Base-by-base conservation (phyloP, 2,329 filamentous ascomycete species). In the Colletotrichum abscissum region DNA sequence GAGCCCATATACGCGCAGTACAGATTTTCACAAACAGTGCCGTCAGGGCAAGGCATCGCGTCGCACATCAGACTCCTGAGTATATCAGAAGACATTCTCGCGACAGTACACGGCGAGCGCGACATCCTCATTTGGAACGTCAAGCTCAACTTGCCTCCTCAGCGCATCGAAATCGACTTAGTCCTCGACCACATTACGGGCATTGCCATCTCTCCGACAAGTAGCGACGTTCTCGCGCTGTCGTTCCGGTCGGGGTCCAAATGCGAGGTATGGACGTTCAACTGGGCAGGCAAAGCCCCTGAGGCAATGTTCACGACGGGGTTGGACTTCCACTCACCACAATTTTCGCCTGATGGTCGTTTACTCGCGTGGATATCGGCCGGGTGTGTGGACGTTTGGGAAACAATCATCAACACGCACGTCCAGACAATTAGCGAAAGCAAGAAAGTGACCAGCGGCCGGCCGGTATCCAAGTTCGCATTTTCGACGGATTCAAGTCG, bases 281-380 rank as follows among this genome's bases (percentile, higher is more conserved):
- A 73, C 49, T 71, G 56, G 71, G 28, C 12, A 8, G 52, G 14
- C 28, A 33, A 19, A 30, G 62, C 49, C 1, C 49, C 30, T 12
- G 71, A 73, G 30, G 67, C 46, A 7, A 16, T n/a, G 22, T n/a
- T 49, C 11, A 30, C 38, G 33, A 38, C 67, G 30, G 71, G 71
- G 2, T 5, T 11, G 14, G 56, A 70, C 14, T 56, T 65, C 14
- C 67, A 73, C 28, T 56, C 67, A 7, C 26, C 64, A 6, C 71
- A 66, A 49, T 70, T 62, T 35, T 73, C 67, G 28, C 71, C 67
- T 3, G 67, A 70, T 28, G 71, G 71, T 12, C 30, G 71, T 9
- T 22, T 73, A 7, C 46, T 73, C 1, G 62, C 56, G 12, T 66
- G 46, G 55, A 56, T 73, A 7, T 49, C 71, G 33, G 60, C 33